phyloP scores from a whole-genome alignment of 345 rosid species.

The Salix caprea region DNA sequence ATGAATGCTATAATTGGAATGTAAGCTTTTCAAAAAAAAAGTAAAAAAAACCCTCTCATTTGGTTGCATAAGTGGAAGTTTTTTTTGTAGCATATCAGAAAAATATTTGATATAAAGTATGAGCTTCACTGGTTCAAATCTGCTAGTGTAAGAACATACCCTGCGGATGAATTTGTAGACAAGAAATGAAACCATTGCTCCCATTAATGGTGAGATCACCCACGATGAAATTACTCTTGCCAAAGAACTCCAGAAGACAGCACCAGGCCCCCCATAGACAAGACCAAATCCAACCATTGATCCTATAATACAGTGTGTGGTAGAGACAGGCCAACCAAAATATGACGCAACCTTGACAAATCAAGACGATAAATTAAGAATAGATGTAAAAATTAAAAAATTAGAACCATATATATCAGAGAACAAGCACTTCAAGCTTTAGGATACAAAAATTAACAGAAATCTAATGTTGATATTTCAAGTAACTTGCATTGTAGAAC shows the following conservation, averaged over 20 bases:
- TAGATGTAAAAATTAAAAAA: background rate
- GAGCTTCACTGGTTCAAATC: background rate
- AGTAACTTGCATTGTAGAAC: background rate
- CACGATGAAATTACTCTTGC: conserved; percentile 90
- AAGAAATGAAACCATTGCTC: conserved; percentile 75
- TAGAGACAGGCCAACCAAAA: conserved; percentile 94
- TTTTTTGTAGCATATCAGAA: background rate
- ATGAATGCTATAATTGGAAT: background rate
- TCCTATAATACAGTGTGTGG: conserved; percentile 94
- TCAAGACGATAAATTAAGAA: conserved; percentile 3
- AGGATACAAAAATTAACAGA: background rate
- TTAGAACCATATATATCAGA: no score
- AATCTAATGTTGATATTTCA: background rate
- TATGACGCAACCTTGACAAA: conserved; percentile 73
- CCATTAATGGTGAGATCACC: conserved; percentile 87
- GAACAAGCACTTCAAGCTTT: background rate
- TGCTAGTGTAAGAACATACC: conserved; percentile 44
- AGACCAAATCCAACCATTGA: conserved; percentile 98
- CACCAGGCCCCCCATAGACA: conserved; percentile 85
- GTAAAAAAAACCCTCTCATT: background rate
- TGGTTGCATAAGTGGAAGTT: background rate
- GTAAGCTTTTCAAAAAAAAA: background rate
- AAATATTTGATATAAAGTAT: background rate
- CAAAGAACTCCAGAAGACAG: conserved; percentile 93
- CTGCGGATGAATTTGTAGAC: conserved; percentile 97